Evolutionary conservation across 202 grass and related monocot species (phyloP).

Genomic region (Saccharum hybrid): DNA sequence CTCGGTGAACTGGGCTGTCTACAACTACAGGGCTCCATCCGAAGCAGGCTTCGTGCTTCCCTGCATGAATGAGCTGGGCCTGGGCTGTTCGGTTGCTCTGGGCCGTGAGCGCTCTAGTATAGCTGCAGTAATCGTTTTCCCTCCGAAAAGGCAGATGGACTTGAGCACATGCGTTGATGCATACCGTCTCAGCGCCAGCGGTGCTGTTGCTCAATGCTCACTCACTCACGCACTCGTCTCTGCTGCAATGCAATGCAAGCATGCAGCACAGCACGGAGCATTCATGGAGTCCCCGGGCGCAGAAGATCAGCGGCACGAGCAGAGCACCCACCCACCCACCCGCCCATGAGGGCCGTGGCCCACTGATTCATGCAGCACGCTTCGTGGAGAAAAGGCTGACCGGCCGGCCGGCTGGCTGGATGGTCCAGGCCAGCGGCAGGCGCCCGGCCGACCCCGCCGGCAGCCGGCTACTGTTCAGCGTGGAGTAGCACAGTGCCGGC

Average conservation of each 20-base stretch:
- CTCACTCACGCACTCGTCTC: no score
- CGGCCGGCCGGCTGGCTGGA: neutral
- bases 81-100: neutral
- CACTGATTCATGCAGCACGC: conserved; percentile 2
- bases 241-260: no score
- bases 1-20: neutral
- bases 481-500: conserved; percentile 29
- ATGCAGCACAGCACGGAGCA: neutral
- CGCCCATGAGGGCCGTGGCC: no score
- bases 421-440: conserved; percentile 19
- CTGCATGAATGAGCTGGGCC: neutral
- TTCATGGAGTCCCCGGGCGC: neutral
- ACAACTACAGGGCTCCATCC: neutral
- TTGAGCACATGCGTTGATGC: no score
- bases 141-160: no score
- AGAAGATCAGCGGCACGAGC: neutral
- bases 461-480: conserved; percentile 12
- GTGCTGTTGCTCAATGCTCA: no score
- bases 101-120: neutral
- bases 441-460: no score
- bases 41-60: neutral
- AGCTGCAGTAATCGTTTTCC: no score
- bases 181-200: no score
- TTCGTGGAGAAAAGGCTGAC: neutral
- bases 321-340: no score